Percentiles rank a stretch among this genome's conserved stretches.
These are phyloP conservation scores for Ricinus communis DNA, from an alignment of 345 rosid species.

Conservation along the genomic window DNA sequence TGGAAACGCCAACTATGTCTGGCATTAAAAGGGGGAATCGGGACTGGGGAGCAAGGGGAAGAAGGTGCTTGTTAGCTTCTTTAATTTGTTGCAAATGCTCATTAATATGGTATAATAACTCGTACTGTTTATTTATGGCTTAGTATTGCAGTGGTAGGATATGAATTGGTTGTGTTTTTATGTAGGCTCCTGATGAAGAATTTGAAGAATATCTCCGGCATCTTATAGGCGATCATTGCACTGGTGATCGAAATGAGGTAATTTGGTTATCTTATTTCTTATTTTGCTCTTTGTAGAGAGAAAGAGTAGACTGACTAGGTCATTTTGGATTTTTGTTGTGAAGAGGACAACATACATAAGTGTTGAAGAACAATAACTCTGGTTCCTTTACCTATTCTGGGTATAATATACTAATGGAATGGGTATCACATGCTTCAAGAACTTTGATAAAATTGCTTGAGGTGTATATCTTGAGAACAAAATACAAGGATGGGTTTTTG, in stretches of 20 bases:
- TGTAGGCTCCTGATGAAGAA: constrained; percentile 98
- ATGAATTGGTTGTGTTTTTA: constrained; percentile 13
- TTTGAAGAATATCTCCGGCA: constrained; percentile 92
- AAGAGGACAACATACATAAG: background rate
- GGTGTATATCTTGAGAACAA: background rate
- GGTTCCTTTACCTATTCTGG: background rate
- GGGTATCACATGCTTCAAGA: background rate
- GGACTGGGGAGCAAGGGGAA: too few relatives aligned
- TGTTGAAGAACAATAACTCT: background rate
- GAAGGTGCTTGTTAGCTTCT: background rate
- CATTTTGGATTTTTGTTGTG: background rate
- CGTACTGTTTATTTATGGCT: background rate
- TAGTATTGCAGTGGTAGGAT: constrained; percentile 19
- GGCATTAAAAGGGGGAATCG: background rate
- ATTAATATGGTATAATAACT: background rate
- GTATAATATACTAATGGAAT: background rate
- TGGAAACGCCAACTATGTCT: background rate
- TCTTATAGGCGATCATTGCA: constrained; percentile 71
- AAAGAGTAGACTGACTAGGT: background rate
- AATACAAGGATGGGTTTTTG: background rate
- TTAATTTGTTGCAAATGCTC: background rate
- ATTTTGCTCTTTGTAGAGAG: background rate
- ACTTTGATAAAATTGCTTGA: background rate
- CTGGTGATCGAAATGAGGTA: constrained; percentile 92
- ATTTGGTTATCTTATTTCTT: constrained; percentile 16